Evolutionary conservation across 116 monocot genomes (phyloP).

Genomic region (Phalaenopsis hybrid): DNA sequence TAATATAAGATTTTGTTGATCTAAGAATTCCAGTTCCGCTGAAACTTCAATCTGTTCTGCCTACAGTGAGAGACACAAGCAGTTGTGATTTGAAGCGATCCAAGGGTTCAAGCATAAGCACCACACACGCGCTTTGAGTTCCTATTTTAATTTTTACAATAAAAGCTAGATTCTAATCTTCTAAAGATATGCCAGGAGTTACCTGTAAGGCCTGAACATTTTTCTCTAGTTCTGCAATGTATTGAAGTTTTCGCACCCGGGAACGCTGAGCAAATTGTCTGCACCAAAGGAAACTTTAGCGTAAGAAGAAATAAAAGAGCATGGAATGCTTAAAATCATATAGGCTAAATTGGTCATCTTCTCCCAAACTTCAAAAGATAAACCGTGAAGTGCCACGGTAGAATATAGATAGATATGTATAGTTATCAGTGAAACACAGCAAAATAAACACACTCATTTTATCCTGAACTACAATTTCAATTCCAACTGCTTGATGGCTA

Average conservation of each 20-base stretch:
- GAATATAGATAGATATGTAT: not conserved
- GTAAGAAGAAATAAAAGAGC: not conserved
- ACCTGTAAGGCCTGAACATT: conserved; percentile 63
- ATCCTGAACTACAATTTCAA: conserved; percentile 1
- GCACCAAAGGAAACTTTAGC: not conserved
- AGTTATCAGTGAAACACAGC: not conserved
- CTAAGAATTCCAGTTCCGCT: conserved; percentile 72
- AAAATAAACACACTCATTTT: not conserved
- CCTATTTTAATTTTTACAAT: not conserved
- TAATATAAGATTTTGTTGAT: conserved; percentile 68
- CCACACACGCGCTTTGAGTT: not conserved
- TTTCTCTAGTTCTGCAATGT: conserved; percentile 75
- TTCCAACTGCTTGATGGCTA: not conserved
- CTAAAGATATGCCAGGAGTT: conserved; percentile 5
- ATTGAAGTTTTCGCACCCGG: conserved; percentile 68
- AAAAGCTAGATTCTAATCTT: not conserved
- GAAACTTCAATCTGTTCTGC: conserved; percentile 63
- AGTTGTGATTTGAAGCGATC: conserved; percentile 6
- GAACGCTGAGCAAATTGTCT: conserved; percentile 87
- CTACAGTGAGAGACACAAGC: conserved; percentile 24
- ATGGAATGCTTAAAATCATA: not conserved
- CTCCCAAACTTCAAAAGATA: not conserved
- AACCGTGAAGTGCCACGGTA: not conserved
- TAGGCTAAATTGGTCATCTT: not conserved
- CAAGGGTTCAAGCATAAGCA: not conserved